phyloP scores from a whole-genome alignment of 2,329 filamentous ascomycete species.

The Xenoacremonium recifei region DNA sequence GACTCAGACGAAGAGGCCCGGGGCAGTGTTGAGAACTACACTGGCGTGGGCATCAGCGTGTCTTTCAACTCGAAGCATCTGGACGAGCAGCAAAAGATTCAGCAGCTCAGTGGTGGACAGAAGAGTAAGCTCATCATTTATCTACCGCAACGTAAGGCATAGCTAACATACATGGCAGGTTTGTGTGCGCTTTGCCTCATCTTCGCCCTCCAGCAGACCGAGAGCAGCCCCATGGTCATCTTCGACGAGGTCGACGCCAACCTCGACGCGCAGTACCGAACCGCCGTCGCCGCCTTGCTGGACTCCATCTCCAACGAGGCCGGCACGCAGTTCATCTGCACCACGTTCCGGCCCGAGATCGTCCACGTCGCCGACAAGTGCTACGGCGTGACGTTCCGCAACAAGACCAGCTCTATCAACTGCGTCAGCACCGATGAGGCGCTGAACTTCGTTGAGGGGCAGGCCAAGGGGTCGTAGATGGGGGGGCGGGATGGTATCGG shows the following conservation, averaged over 20 bases:
- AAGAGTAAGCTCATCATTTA: constrained; percentile 68
- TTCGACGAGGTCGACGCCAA: constrained; percentile 99
- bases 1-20: constrained; percentile 70
- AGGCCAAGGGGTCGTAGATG: constrained; percentile 42
- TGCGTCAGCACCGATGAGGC: constrained; percentile 86
- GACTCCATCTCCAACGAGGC: constrained; percentile 70
- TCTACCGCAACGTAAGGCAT: neutral
- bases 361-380: constrained; percentile 94
- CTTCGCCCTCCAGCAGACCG: constrained; percentile 97
- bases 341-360: constrained; percentile 97
- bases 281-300: constrained; percentile 87
- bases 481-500: constrained; percentile 9
- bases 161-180: constrained; percentile 53
- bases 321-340: constrained; percentile 89
- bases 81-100: constrained; percentile 96
- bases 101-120: constrained; percentile 94
- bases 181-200: constrained; percentile 95
- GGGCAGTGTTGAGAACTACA: constrained; percentile 87
- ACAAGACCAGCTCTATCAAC: constrained; percentile 93
- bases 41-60: constrained; percentile 92
- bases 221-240: constrained; percentile 97
- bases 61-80: constrained; percentile 96
- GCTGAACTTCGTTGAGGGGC: constrained; percentile 90
- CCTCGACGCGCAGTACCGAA: constrained; percentile 95
- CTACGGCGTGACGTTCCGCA: constrained; percentile 91